A percentile compares a stretch with the other conserved stretches of the same genome.
Evolutionary conservation across 352 stramenopile genomes (phyloP).

Genomic region (Phytophthora pluvialis): DNA sequence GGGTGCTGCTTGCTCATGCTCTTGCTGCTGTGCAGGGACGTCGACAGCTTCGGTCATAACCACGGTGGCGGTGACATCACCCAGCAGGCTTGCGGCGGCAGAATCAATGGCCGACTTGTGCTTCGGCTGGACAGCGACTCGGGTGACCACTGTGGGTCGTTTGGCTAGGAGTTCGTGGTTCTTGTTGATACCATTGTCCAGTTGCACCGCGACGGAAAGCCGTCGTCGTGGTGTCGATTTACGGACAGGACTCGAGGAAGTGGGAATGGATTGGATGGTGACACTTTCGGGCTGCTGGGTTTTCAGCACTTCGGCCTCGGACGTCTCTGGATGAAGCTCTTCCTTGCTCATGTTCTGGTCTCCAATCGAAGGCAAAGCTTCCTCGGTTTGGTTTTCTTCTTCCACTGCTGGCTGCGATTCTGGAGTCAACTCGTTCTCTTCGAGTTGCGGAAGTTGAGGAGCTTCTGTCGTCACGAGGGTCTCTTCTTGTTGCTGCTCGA

Average conservation of each 20-base stretch:
- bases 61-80: not conserved
- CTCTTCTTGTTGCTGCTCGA: conserved; percentile 13
- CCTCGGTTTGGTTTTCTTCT: conserved; percentile 23
- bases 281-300: conserved; percentile 15
- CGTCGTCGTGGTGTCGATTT: conserved; percentile 58
- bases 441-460: not conserved
- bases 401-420: conserved; percentile 10
- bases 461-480: not conserved
- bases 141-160: conserved; percentile 16
- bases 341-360: conserved; percentile 9
- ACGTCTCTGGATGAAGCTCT: conserved; percentile 35
- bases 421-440: not conserved
- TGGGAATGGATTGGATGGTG: not conserved
- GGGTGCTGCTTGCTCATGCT: conserved; percentile 3
- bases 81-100: not conserved
- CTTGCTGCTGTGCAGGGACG: conserved; percentile 8
- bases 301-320: conserved; percentile 32
- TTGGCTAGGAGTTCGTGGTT: conserved; percentile 11
- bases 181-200: conserved; percentile 55
- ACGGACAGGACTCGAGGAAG: not conserved
- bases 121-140: conserved; percentile 28
- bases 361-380: not conserved
- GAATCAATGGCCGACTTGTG: conserved; percentile 17
- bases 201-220: conserved; percentile 55
- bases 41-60: not conserved